Conservation (phyloP, 2,329 filamentous ascomycete species). For the Onygenales sp. region DNA sequence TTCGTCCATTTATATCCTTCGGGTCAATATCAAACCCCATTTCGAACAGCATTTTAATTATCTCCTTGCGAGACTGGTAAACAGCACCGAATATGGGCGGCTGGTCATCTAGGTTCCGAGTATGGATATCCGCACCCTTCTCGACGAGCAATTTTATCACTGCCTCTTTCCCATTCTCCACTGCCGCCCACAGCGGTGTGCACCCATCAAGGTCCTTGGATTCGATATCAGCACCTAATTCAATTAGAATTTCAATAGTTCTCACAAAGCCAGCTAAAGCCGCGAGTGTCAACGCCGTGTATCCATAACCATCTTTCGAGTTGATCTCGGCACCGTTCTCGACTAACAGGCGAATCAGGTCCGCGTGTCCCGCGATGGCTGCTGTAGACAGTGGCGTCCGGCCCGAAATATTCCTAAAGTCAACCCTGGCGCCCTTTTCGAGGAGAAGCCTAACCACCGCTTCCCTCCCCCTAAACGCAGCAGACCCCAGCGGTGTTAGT, state of each 20-base stretch:
- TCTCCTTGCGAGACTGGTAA: background rate
- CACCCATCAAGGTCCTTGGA: background rate
- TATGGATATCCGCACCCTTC: background rate
- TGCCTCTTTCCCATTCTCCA: background rate
- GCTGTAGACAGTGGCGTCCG: background rate
- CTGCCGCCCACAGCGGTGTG: background rate
- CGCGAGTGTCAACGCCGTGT: background rate
- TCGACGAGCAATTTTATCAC: background rate
- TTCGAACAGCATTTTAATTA: background rate
- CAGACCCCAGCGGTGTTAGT: background rate
- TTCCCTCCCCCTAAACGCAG: background rate
- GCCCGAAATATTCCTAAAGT: background rate
- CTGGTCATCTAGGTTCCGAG: background rate
- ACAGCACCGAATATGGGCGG: background rate
- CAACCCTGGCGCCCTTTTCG: background rate
- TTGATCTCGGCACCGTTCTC: background rate
- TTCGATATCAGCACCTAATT: background rate
- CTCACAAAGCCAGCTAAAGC: background rate
- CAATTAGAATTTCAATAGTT: background rate
- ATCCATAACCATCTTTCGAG: background rate
- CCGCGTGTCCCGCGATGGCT: background rate
- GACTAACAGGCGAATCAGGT: background rate
- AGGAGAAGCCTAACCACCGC: background rate
- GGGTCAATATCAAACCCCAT: too few species aligned
- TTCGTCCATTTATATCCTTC: too few species aligned